Evolutionary conservation across 2,329 filamentous ascomycete genomes (phyloP).

Genomic region (Hypoxylon sp.): DNA sequence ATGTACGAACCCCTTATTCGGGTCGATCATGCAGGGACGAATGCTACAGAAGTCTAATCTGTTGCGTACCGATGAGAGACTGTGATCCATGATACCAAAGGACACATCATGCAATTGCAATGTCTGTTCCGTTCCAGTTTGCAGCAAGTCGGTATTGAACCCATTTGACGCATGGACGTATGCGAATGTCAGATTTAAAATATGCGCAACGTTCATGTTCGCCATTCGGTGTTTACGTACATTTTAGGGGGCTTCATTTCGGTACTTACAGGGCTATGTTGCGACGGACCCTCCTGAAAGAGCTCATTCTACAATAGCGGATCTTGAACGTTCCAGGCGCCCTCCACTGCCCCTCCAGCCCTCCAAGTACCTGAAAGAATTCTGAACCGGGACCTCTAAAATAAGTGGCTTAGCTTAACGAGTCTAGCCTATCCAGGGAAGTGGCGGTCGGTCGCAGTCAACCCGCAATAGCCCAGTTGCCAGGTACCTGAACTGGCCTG

Average conservation of each 20-base stretch:
- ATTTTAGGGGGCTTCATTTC: constrained; percentile 1
- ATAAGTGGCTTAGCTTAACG: constrained; percentile 29
- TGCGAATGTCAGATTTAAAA: constrained; percentile 6
- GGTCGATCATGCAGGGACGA: constrained; percentile 38
- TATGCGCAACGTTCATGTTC: constrained; percentile 6
- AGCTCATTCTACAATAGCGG: constrained; percentile 11
- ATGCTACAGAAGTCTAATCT: constrained; percentile 8
- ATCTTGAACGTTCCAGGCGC: not conserved
- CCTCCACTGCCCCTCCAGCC: not conserved
- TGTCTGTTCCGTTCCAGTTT: not conserved
- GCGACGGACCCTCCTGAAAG: constrained; percentile 6
- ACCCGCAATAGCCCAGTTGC: too few species aligned
- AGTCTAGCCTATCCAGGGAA: constrained; percentile 22
- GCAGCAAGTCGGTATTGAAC: not conserved
- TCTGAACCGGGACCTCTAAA: not conserved
- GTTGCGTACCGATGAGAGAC: constrained; percentile 5
- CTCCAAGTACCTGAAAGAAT: not conserved
- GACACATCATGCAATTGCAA: not conserved
- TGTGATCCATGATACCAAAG: too few species aligned
- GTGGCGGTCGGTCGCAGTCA: constrained; percentile 18
- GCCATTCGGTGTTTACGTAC: constrained; percentile 12
- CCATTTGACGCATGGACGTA: not conserved
- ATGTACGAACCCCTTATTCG: constrained; percentile 11
- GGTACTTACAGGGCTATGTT: not conserved
- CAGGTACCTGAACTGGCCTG: constrained; percentile 19